Conservation (phyloP, 805 yeast species). For the Lachancea lanzarotensis region DNA sequence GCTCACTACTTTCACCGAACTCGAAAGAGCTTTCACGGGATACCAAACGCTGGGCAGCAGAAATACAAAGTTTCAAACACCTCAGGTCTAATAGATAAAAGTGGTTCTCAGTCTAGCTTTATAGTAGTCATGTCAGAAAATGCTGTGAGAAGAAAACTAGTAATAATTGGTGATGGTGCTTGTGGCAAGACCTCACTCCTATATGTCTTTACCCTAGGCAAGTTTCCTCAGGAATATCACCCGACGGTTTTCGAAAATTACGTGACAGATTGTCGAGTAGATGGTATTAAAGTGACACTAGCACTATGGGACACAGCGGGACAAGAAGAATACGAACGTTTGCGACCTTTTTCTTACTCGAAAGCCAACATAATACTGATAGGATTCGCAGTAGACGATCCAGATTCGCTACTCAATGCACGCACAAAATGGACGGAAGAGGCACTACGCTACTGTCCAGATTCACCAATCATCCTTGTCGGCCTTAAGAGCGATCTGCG, state of each 20-base stretch:
- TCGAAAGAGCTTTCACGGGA: too few species aligned
- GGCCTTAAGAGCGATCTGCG: conserved; percentile 84
- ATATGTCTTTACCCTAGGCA: conserved; percentile 89
- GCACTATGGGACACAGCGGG: conserved; percentile 97
- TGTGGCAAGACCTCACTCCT: conserved; percentile 88
- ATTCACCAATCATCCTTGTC: conserved; percentile 67
- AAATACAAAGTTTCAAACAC: too few species aligned
- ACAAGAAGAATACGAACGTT: conserved; percentile 88
- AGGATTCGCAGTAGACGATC: conserved; percentile 79
- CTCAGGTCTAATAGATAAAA: too few species aligned
- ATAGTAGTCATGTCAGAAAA: conserved; percentile 30
- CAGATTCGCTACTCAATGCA: conserved; percentile 80
- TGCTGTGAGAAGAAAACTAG: conserved; percentile 60
- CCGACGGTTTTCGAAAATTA: conserved; percentile 94
- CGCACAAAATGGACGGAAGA: conserved; percentile 83
- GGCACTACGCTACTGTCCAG: conserved; percentile 73
- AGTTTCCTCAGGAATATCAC: conserved; percentile 85
- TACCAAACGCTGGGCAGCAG: too few species aligned
- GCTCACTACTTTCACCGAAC: too few species aligned
- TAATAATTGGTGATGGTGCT: conserved; percentile 92
- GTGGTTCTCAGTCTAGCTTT: too few species aligned
- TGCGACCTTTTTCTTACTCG: conserved; percentile 81
- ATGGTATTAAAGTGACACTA: conserved; percentile 82
- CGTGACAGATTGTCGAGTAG: conserved; percentile 90
- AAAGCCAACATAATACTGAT: conserved; percentile 81